Base-by-base conservation (phyloP, 2,329 filamentous ascomycete species). In the Annulohypoxylon truncatum region DNA sequence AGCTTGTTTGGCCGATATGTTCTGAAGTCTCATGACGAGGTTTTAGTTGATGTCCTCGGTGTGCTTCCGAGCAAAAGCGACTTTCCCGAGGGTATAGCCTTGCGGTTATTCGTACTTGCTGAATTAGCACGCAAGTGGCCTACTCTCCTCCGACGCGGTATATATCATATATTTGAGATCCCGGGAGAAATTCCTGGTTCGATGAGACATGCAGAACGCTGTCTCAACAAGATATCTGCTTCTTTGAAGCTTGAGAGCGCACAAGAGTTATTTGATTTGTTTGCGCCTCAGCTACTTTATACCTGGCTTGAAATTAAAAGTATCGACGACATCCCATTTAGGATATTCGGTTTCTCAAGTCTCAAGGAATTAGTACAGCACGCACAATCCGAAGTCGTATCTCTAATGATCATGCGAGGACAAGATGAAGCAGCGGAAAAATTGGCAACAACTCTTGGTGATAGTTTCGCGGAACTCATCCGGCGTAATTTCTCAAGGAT, bases 141-240 rank as follows among this genome's bases (percentile, higher is more conserved):
- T 64, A 97, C 94, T 0, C 83, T 98, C 18, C 84, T 97, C 44
- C 90, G 94, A 54, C 89, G 92, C 69, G 94, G 93, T 70, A 92
- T 97, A 15, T 99, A 97, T 77, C 92, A 96, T 77, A 94, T 98
- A 20, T 97, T 98, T 72, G 96, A 98, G 77, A 93, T 91, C 0
- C 92, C 94, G 1, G 93, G 92, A 1, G 89, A 89, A 61, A 87
- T 97, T 12, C 79, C 85, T 2, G 79, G 81, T 9, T 91, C 91
- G 5, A 83, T 85, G 18, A 81, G 83, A 18, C 91, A 97, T 79
- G 94, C 95, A 0, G 87, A 86, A 59, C 85, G 85, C 54, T 96
- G 93, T 71, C 83, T 97, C 44, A 77, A 78, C 3, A 82, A 85
- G 10, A 89, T 97, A 29, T 88, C 94, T 3, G 79, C 77, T 10